Conservation (phyloP, 768 basidiomycete genomes). For the Galerina sulciceps region DNA sequence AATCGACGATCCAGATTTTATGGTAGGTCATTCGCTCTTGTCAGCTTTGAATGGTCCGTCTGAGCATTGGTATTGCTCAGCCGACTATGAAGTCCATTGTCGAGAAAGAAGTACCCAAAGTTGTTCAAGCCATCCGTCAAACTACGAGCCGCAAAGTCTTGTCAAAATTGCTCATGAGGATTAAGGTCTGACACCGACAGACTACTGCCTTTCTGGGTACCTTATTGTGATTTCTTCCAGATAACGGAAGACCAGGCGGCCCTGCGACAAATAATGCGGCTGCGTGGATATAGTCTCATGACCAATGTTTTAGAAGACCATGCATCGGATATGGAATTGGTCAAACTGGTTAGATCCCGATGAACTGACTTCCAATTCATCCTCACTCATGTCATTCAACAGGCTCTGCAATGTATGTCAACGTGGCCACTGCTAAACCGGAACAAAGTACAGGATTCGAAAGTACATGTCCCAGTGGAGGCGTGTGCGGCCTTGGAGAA, state of each 20-base stretch:
- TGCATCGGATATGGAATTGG: constrained; percentile 67
- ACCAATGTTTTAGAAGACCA: constrained; percentile 85
- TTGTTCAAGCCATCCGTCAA: constrained; percentile 90
- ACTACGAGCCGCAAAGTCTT: constrained; percentile 84
- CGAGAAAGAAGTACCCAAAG: constrained; percentile 85
- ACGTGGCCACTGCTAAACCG: constrained; percentile 83
- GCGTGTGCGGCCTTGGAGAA: constrained; percentile 57
- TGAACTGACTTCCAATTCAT: not conserved
- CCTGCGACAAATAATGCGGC: constrained; percentile 82
- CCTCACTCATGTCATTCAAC: not conserved
- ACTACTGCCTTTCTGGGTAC: not conserved
- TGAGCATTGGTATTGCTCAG: constrained; percentile 39
- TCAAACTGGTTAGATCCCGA: constrained; percentile 59
- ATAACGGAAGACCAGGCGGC: constrained; percentile 84
- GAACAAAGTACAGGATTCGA: constrained; percentile 89
- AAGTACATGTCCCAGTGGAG: constrained; percentile 67
- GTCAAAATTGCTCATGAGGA: constrained; percentile 79
- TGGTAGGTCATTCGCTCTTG: constrained; percentile 50
- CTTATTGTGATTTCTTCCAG: constrained; percentile 40
- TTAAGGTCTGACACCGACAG: constrained; percentile 59
- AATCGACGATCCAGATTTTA: constrained; percentile 88
- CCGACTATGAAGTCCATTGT: constrained; percentile 77
- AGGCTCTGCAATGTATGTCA: constrained; percentile 71
- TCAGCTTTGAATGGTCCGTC: not conserved
- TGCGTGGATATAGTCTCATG: constrained; percentile 94